Base-by-base conservation (phyloP, 371 early-diverging fungal genomes). In the Dinochytrium kinnereticum region DNA sequence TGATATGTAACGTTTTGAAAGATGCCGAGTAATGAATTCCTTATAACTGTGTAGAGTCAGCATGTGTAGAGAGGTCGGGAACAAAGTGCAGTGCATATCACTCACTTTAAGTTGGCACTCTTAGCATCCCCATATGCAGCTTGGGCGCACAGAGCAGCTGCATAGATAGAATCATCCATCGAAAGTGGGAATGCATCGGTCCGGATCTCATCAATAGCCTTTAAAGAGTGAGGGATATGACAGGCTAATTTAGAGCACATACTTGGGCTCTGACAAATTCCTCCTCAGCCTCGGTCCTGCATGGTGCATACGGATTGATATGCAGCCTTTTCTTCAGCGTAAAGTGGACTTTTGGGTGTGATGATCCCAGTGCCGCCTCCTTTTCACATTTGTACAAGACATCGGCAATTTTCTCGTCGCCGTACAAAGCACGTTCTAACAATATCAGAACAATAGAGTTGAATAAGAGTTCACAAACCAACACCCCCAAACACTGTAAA, bases 381-480 rank as follows among this genome's bases (percentile, higher is more conserved):
- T 72, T 68, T 51, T 85, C 83, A 73, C 81, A 83, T 39, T 79
- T 77, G 73, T 70, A 81, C 26, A 85, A 64, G 15, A 78, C 61
- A 65, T 85, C 85, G 30, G 82, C 44, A 34, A 85, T 76, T 66
- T 81, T 81, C 33, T 85, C 83, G 31, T 81, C 76, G 0, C 61
- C 71, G 37, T 67, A 72, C 21, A 85, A 55, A 24, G 77, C 78
- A 2, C 80, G 75, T 51, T 84, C 81, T 74, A 36, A 34, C 13
- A 38, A 51, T 49, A 19, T 59, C 33, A 50, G 65, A 2, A 1
- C 28, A 15, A 13, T 40, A 38, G 21, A n/a, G 55, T 34, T 55
- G n/a, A 30, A 68, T 31, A 39, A 51, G 44, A 50, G n/a, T n/a
- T n/a, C n/a, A n/a, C n/a, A 39, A 67, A 81, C 82, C 82, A 44